A percentile compares a stretch with the other conserved stretches of the same genome.
Conservation (phyloP, 1,139 yeast species). For the Scheffersomyces stambukii region DNA sequence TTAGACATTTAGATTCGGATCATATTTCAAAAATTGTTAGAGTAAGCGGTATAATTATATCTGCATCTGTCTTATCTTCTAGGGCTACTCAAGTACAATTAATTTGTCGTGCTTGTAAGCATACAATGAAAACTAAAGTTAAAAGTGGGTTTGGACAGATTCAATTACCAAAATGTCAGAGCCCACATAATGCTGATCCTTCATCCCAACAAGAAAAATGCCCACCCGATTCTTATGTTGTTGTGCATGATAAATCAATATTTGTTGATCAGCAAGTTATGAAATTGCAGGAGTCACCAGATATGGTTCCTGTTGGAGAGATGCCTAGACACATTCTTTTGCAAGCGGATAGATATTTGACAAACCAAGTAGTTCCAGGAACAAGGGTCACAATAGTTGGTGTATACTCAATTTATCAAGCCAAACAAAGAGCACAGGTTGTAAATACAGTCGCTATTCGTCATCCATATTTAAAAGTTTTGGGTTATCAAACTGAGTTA, state of each 20-base stretch:
- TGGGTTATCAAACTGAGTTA: constrained; percentile 82
- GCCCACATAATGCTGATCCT: constrained; percentile 40
- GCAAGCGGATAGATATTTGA: constrained; percentile 84
- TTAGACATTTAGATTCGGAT: constrained; percentile 81
- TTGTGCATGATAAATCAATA: constrained; percentile 87
- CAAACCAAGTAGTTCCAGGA: constrained; percentile 93
- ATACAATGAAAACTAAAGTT: constrained; percentile 63
- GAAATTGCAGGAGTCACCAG: constrained; percentile 94
- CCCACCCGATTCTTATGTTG: constrained; percentile 88
- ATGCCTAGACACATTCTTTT: constrained; percentile 92
- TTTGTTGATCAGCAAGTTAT: constrained; percentile 93
- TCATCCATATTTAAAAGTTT: constrained; percentile 82
- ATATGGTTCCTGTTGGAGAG: constrained; percentile 98
- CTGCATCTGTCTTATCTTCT: constrained; percentile 85
- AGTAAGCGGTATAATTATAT: constrained; percentile 88
- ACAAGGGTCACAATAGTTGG: constrained; percentile 90
- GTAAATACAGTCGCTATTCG: constrained; percentile 69
- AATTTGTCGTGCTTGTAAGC: constrained; percentile 86
- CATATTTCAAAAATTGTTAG: constrained; percentile 88
- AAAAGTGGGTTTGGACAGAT: constrained; percentile 78
- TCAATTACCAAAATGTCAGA: constrained; percentile 63
- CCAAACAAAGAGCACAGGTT: constrained; percentile 45
- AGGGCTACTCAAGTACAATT: constrained; percentile 82
- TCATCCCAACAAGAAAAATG: constrained; percentile 58
- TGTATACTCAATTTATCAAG: constrained; percentile 83